Evolutionary conservation across 2,329 filamentous ascomycete genomes (phyloP), one percentile per base, ranked within the genome.

Genomic region (Cercospora nicotianae): DNA sequence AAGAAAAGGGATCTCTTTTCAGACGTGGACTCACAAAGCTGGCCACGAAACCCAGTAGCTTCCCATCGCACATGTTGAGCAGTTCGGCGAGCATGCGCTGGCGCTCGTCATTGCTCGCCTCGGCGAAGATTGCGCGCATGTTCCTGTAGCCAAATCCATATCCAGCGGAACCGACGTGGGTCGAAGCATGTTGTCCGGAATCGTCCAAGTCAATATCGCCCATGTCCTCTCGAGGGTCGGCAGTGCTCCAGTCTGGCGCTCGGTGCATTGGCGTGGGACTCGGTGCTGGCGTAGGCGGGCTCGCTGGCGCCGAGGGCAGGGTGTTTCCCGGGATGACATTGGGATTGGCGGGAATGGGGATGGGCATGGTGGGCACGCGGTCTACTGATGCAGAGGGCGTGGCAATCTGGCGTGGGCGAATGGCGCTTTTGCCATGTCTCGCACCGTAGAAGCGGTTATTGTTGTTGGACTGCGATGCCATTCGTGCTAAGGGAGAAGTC

Each of bases 1-100:
- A 91, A 61, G 90, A 92, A 76, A 99, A 98, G 0, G 95, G 95
- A 78, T 99, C 95, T 79, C 97, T 97, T 81, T 97, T 97, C 71
- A 99, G 82, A 70, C 96, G 83, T 30, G 95, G 95, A 78, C 93
- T 94, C 73, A 99, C 94, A 80, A 97, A 96, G 78, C 96, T 93
- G 74, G 96, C 93, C 20, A 99, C 94, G 78, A 97, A 98, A 80
- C 93, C 97, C 72, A 99, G 85, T 79, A 96, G 91, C 76, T 96
- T 93, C 75, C 92, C 97, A 74, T 96, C 96, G 82, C 95, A 99
- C 74, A 97, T 87, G 76, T 96, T 96, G 72, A 99, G 83, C 66
- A 99, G 84, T 77, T 97, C 94, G 61, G 92, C 92, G 67, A 99
- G 83, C 75, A 96, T 87, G 45, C 91, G 87, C 75, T 93, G 91